Conservation (phyloP, 2,329 filamentous ascomycete species). For the Plectosphaerella cucumerina region DNA sequence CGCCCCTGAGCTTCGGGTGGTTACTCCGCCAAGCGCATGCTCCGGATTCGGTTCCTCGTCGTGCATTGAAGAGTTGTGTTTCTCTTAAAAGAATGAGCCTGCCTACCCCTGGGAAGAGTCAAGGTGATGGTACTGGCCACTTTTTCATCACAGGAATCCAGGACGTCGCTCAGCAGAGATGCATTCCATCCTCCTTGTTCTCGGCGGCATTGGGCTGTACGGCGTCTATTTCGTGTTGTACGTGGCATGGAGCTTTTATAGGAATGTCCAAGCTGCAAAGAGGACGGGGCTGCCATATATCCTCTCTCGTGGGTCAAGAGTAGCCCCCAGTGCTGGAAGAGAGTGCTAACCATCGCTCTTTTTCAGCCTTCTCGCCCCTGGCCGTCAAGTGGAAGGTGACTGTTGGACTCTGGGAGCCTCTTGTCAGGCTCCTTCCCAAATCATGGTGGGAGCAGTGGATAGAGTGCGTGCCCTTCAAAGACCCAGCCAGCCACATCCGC, state of each 20-base stretch:
- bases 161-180: constrained; percentile 10
- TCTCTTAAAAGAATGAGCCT: too few relatives aligned
- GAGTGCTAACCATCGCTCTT: background rate
- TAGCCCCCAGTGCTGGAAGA: background rate
- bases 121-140: too few relatives aligned
- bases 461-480: constrained; percentile 40
- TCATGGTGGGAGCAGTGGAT: constrained; percentile 55
- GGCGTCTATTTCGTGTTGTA: constrained; percentile 22
- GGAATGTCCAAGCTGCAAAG: constrained; percentile 46
- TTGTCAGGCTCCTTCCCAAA: constrained; percentile 51
- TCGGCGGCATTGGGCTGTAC: constrained; percentile 28
- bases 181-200: constrained; percentile 28
- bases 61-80: too few relatives aligned
- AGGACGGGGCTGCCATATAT: constrained; percentile 48
- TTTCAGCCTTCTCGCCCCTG: constrained; percentile 43
- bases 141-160: too few relatives aligned
- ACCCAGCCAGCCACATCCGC: background rate
- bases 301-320: constrained; percentile 42
- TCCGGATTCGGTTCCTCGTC: too few relatives aligned
- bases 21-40: too few relatives aligned
- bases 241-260: constrained; percentile 4
- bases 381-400: constrained; percentile 53
- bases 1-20: too few relatives aligned
- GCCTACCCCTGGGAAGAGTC: too few relatives aligned
- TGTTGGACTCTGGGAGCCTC: constrained; percentile 46